A percentile compares a stretch with the other conserved stretches of the same genome.
phyloP scores from a whole-genome alignment of 1,284 basidiomycete genomes.

The Cutaneotrichosporon mucoides region DNA sequence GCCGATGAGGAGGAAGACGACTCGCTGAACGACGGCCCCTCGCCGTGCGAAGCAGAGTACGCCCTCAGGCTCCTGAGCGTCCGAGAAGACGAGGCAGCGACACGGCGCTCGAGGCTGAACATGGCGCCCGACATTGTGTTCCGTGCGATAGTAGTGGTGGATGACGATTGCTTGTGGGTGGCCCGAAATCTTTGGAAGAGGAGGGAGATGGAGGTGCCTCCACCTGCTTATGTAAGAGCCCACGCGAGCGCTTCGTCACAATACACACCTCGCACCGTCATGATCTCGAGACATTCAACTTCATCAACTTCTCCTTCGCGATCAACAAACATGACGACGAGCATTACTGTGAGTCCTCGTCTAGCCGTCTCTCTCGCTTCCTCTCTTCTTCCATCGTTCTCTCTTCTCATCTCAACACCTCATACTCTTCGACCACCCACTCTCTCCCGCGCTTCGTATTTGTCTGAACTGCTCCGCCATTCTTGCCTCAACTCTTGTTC shows the following conservation, averaged over 20 bases:
- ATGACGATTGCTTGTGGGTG: background rate
- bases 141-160: background rate
- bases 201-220: background rate
- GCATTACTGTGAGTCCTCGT: slow-evolving; percentile 25
- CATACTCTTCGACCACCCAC: no score
- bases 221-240: background rate
- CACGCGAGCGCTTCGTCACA: no score
- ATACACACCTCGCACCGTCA: no score
- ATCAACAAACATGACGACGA: slow-evolving; percentile 24
- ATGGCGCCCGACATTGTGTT: background rate
- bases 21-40: background rate
- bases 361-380: background rate
- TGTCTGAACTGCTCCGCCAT: no score
- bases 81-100: background rate
- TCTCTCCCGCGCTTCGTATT: no score
- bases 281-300: no score
- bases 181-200: slow-evolving; percentile 1
- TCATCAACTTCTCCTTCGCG: no score
- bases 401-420: no score
- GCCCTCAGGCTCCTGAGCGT: background rate
- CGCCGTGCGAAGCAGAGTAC: background rate
- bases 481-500: no score
- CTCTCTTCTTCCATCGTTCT: background rate
- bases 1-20: background rate
- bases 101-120: background rate